phyloP scores from a whole-genome alignment of 768 basidiomycete genomes.

The Lactarius sanguifluus region DNA sequence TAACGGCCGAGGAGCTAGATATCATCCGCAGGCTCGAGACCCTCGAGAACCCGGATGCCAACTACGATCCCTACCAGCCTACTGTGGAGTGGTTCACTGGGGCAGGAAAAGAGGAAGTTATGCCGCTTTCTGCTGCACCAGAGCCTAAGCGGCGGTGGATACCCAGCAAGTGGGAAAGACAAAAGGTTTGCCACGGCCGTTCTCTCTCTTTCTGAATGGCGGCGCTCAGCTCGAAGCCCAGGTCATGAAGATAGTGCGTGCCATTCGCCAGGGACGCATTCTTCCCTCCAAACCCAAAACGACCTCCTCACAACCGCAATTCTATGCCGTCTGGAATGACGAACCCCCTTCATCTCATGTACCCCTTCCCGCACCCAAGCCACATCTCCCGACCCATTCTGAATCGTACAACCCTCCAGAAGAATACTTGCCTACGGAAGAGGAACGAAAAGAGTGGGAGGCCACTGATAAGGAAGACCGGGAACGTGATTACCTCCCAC shows the following conservation, averaged over 20 bases:
- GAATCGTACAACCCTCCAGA: slow-evolving; percentile 99
- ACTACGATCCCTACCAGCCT: slow-evolving; percentile 90
- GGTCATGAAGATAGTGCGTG: slow-evolving; percentile 99
- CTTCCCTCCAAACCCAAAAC: slow-evolving; percentile 84
- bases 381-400: slow-evolving; percentile 83
- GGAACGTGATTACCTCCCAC: slow-evolving; percentile 83
- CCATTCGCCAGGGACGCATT: slow-evolving; percentile 95
- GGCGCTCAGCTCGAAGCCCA: slow-evolving; percentile 34
- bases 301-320: slow-evolving; percentile 58
- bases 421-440: slow-evolving; percentile 87
- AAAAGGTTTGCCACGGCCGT: slow-evolving; percentile 64
- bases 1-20: slow-evolving; percentile 89
- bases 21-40: slow-evolving; percentile 90
- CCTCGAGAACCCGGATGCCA: slow-evolving; percentile 87
- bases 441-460: slow-evolving; percentile 83
- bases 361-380: slow-evolving; percentile 93
- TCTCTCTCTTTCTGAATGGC: not conserved
- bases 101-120: slow-evolving; percentile 89
- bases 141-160: slow-evolving; percentile 97
- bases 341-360: slow-evolving; percentile 68
- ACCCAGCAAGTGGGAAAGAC: slow-evolving; percentile 99
- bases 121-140: slow-evolving; percentile 88
- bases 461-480: slow-evolving; percentile 83
- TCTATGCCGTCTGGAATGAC: slow-evolving; percentile 90
- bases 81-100: slow-evolving; percentile 97